These are phyloP conservation scores for Penicillium bovifimosum DNA, from an alignment of 495 filamentous ascomycete genomes.

Conservation along the genomic window DNA sequence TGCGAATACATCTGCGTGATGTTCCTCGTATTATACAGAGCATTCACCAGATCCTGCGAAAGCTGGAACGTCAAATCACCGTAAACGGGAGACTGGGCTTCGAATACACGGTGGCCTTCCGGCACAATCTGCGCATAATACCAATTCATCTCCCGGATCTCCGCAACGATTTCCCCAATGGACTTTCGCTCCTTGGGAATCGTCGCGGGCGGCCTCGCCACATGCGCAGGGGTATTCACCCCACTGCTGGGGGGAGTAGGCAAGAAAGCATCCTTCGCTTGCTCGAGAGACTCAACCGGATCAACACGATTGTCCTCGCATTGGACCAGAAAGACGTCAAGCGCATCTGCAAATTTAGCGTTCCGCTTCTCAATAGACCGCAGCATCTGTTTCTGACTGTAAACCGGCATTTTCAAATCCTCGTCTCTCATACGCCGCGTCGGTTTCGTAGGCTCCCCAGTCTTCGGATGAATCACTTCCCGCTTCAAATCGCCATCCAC, in stretches of 20 bases:
- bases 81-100: constrained; percentile 75
- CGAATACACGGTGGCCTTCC: constrained; percentile 88
- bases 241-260: constrained; percentile 47
- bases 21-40: constrained; percentile 80
- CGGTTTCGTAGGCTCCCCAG: constrained; percentile 63
- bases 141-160: constrained; percentile 78
- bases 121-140: constrained; percentile 92
- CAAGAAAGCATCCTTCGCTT: constrained; percentile 38
- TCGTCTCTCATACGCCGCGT: constrained; percentile 63
- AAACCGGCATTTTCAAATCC: constrained; percentile 88
- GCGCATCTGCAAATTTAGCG: constrained; percentile 71
- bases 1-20: constrained; percentile 90
- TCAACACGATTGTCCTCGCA: constrained; percentile 63
- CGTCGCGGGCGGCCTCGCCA: constrained; percentile 43
- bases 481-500: constrained; percentile 85
- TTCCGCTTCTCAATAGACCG: constrained; percentile 88
- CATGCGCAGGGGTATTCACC: constrained; percentile 40
- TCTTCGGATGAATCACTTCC: constrained; percentile 63
- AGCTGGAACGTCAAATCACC: constrained; percentile 82
- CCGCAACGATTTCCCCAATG: constrained; percentile 77
- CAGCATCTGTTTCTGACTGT: constrained; percentile 87
- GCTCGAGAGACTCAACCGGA: constrained; percentile 58
- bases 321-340: constrained; percentile 69
- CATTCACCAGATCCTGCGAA: constrained; percentile 88
- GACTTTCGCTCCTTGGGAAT: constrained; percentile 81